Percentiles rank a stretch among this genome's conserved stretches.
phyloP scores from a whole-genome alignment of 257 asterid species.

The Solanum phureja region DNA sequence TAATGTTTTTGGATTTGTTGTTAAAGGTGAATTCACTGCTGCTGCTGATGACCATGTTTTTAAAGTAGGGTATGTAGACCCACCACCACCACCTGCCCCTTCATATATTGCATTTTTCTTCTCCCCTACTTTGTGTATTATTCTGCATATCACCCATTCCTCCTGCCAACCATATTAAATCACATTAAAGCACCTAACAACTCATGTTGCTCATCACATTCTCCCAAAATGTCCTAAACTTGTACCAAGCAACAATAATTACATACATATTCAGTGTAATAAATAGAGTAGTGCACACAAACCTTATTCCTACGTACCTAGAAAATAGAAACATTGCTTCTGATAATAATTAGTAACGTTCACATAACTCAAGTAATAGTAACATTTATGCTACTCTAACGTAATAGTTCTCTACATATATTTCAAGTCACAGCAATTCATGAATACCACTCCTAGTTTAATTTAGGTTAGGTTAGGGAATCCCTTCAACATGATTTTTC shows the following conservation, averaged over 20 bases:
- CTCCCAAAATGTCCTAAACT: too few relatives aligned
- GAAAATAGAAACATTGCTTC: too few relatives aligned
- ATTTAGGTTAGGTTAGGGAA: neutral
- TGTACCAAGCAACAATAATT: too few relatives aligned
- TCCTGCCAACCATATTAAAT: neutral
- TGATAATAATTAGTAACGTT: neutral
- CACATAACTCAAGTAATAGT: neutral
- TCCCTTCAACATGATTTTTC: neutral
- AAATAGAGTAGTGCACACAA: too few relatives aligned
- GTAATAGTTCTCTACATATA: neutral
- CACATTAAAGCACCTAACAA: neutral
- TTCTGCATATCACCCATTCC: constrained; percentile 10
- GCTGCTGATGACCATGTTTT: constrained; percentile 2
- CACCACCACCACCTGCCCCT: neutral
- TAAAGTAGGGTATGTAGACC: neutral
- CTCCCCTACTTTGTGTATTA: neutral
- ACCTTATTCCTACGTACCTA: too few relatives aligned
- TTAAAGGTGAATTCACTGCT: constrained; percentile 11
- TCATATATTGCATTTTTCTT: neutral
- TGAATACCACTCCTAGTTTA: neutral
- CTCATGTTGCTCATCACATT: too few relatives aligned
- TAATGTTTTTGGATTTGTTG: constrained; percentile 11
- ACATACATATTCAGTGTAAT: too few relatives aligned
- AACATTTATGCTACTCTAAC: neutral
- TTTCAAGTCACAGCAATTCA: neutral